A percentile compares a stretch with the other conserved stretches of the same genome.
Evolutionary conservation across 306 rosid species (phyloP).

Genomic region (Delonix regia): DNA sequence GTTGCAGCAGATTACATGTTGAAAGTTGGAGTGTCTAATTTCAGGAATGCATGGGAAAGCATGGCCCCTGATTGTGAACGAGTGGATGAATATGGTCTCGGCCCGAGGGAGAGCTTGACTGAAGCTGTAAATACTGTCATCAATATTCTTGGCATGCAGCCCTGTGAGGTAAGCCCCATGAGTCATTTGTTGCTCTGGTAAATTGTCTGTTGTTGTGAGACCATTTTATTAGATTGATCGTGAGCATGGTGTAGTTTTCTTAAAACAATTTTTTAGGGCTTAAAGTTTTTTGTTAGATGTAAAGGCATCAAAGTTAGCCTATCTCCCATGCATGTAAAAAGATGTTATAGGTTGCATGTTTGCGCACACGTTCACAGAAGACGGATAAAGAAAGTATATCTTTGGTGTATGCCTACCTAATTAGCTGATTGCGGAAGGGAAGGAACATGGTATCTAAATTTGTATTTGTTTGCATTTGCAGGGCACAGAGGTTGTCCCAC

Average conservation of each 20-base stretch:
- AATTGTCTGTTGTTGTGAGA: slow-evolving; percentile 11
- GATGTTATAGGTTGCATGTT: not conserved
- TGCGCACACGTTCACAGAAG: not conserved
- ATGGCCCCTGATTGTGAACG: slow-evolving; percentile 83
- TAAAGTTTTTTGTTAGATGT: slow-evolving; percentile 21
- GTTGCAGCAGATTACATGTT: slow-evolving; percentile 86
- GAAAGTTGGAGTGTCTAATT: slow-evolving; percentile 85
- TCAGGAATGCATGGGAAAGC: slow-evolving; percentile 93
- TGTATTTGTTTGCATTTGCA: slow-evolving; percentile 45
- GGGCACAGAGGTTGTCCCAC: slow-evolving; percentile 90
- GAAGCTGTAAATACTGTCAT: slow-evolving; percentile 87
- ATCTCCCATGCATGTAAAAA: not conserved
- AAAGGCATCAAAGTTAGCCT: not conserved
- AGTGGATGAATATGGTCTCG: slow-evolving; percentile 93
- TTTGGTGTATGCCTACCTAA: not conserved
- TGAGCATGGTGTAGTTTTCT: slow-evolving; percentile 24
- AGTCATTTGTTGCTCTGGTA: slow-evolving; percentile 16
- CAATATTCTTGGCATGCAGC: slow-evolving; percentile 94
- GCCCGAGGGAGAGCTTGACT: slow-evolving; percentile 86
- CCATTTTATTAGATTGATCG: not conserved
- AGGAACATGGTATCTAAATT: slow-evolving; percentile 27
- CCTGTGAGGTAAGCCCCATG: slow-evolving; percentile 77
- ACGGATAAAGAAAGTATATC: not conserved
- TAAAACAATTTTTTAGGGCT: not conserved
- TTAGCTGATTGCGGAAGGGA: not conserved